Conservation (phyloP, 1,284 basidiomycete genomes). For the Volvariella volvacea region DNA sequence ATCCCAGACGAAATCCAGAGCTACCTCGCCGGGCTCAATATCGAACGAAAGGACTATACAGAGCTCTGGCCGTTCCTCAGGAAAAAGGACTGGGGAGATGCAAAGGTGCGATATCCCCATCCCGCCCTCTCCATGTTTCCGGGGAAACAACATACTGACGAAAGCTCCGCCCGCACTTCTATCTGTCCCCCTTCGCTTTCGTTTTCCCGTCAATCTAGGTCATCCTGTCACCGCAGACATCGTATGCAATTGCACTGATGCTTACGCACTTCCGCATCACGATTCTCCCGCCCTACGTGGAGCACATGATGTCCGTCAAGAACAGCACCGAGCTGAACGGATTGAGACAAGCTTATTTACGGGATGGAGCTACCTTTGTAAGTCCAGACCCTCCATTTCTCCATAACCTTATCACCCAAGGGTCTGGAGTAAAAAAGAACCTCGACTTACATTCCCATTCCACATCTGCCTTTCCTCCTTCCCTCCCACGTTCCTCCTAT, state of each 20-base stretch:
- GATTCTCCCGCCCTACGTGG: slow-evolving; percentile 59
- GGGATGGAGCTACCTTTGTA: slow-evolving; percentile 91
- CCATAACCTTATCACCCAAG: slow-evolving; percentile 1
- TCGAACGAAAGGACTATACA: slow-evolving; percentile 66
- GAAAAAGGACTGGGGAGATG: slow-evolving; percentile 66
- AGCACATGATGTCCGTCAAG: slow-evolving; percentile 83
- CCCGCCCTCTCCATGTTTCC: too few species aligned
- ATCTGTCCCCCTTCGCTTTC: too few species aligned
- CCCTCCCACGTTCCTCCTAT: background rate
- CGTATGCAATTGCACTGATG: slow-evolving; percentile 76
- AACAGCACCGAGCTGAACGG: slow-evolving; percentile 83
- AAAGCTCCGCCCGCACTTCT: too few species aligned
- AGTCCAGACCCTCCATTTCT: slow-evolving; percentile 18
- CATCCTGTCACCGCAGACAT: slow-evolving; percentile 63
- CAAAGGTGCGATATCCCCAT: slow-evolving; percentile 41
- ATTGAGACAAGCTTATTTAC: slow-evolving; percentile 76
- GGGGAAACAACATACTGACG: too few species aligned
- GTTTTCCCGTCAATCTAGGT: slow-evolving; percentile 31
- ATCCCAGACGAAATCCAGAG: slow-evolving; percentile 42
- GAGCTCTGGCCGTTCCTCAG: slow-evolving; percentile 78
- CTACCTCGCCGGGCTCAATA: slow-evolving; percentile 54
- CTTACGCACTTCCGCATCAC: slow-evolving; percentile 74
- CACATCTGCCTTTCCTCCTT: background rate
- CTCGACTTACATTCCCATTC: background rate
- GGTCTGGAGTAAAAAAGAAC: too few species aligned